Evolutionary conservation across 2,329 filamentous ascomycete genomes (phyloP), one percentile per base, ranked within the genome.

Genomic region (Dactylonectria estremocensis): DNA sequence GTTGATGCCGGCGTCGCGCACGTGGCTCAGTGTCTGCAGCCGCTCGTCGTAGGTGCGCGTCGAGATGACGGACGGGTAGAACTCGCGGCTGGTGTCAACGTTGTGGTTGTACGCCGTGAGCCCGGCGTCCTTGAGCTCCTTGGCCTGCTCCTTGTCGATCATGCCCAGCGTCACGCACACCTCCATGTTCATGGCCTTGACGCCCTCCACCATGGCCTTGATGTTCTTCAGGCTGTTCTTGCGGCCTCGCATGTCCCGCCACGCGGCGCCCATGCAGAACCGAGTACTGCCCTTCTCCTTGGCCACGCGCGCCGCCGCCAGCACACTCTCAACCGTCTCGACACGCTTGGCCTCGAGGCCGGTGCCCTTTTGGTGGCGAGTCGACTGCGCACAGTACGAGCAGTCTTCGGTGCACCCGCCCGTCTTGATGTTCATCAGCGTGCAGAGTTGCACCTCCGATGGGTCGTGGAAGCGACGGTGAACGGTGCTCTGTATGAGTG

Each of bases 21-120:
- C 95, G 72, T 97, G 89, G 56, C 87, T 85, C 48, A 97, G 88
- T 0, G 95, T 97, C 77, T 91, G 86, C 48, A 97, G 85, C 2
- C 95, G 90, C 84, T 97, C 95, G 76, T 97, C 95, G 81, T 97
- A 97, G 8, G 89, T 91, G 43, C 95, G 87, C 0, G 95, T 97
- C 1, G 93, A 93, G 80, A 97, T 97, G 75, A 97, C 88, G 45
- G 87, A 91, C 0, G 95, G 94, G 78, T 97, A 97, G 81, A 94
- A 94, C 83, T 97, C 95, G 73, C 95, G 89, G 63, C 91, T 94
- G 1, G 95, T 97, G 82, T 97, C 95, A 71, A 97, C 87, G 79
- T 97, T 97, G 86, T 97, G 95, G 83, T 97, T 97, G 82, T 97
- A 97, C 0, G 95, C 95, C 16, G 95, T 97, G 75, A 97, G 82